Conservation (phyloP, 805 yeast genomes). For the Kazachstania africana region DNA sequence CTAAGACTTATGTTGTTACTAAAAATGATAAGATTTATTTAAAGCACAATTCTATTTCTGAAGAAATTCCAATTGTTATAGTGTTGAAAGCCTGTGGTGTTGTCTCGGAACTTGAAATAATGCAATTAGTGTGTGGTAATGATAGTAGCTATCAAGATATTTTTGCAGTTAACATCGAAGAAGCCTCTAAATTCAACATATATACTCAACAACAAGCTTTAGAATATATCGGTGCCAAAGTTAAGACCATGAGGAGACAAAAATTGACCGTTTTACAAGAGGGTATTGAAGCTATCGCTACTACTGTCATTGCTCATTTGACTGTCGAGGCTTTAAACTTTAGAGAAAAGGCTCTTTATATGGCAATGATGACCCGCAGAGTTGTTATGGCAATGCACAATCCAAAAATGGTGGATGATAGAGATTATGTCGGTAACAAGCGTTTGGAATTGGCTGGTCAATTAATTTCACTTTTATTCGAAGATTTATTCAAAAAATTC, state of each 20-base stretch:
- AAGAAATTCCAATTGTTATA: constrained; percentile 89
- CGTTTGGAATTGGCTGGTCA: constrained; percentile 96
- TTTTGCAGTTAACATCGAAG: constrained; percentile 89
- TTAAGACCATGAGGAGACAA: constrained; percentile 87
- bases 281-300: constrained; percentile 93
- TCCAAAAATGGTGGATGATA: constrained; percentile 92
- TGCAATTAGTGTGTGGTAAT: constrained; percentile 89
- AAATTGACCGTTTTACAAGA: constrained; percentile 75
- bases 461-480: constrained; percentile 85
- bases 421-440: constrained; percentile 97
- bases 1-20: constrained; percentile 91
- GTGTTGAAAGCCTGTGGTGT: constrained; percentile 92
- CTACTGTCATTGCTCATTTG: constrained; percentile 91
- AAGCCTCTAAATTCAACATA: constrained; percentile 73
- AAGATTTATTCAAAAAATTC: constrained; percentile 93
- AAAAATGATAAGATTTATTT: constrained; percentile 81
- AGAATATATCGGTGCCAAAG: constrained; percentile 81
- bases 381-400: constrained; percentile 92
- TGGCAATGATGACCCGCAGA: constrained; percentile 93
- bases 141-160: constrained; percentile 82
- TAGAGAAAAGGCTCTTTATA: constrained; percentile 86
- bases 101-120: constrained; percentile 80
- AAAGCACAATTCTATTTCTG: constrained; percentile 90
- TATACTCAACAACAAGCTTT: constrained; percentile 91
- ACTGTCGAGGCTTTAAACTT: constrained; percentile 77